Conservation (phyloP, 2,329 filamentous ascomycete species). For the Immersiporthe knoxdaviesiana region DNA sequence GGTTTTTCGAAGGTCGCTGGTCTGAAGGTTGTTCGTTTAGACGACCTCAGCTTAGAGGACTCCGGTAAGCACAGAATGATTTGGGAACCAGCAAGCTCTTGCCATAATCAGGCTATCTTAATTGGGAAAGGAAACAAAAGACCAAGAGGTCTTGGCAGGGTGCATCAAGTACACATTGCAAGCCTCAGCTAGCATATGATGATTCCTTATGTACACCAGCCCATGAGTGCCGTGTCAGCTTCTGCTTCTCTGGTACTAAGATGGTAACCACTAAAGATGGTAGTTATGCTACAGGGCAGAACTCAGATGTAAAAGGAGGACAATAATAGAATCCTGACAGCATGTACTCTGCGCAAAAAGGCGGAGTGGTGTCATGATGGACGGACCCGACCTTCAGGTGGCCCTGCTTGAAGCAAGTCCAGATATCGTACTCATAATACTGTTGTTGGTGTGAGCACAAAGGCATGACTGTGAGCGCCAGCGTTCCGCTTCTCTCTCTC, state of each 20-base stretch:
- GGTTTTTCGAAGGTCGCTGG: too few relatives aligned
- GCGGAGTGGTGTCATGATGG: neutral
- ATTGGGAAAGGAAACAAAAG: too few relatives aligned
- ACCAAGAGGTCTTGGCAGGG: neutral
- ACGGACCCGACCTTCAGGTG: neutral
- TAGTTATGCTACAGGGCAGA: conserved; percentile 1
- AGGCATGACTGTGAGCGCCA: neutral
- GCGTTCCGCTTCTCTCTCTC: neutral
- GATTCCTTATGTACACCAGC: neutral
- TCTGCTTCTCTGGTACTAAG: neutral
- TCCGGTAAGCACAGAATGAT: neutral
- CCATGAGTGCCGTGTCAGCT: neutral
- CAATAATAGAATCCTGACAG: neutral
- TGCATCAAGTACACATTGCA: neutral
- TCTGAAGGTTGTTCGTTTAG: neutral
- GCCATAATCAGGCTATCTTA: neutral
- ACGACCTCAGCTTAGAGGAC: too few relatives aligned
- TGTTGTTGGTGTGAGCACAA: neutral
- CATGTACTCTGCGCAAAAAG: neutral
- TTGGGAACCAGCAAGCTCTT: neutral
- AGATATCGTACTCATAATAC: conserved; percentile 4
- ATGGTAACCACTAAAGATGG: neutral
- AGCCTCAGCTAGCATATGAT: conserved; percentile 16
- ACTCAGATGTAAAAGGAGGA: neutral
- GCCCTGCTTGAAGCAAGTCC: conserved; percentile 1